These are phyloP conservation scores for Chaetomidium leptoderma DNA, from an alignment of 495 filamentous ascomycete species.

Conservation along the genomic window DNA sequence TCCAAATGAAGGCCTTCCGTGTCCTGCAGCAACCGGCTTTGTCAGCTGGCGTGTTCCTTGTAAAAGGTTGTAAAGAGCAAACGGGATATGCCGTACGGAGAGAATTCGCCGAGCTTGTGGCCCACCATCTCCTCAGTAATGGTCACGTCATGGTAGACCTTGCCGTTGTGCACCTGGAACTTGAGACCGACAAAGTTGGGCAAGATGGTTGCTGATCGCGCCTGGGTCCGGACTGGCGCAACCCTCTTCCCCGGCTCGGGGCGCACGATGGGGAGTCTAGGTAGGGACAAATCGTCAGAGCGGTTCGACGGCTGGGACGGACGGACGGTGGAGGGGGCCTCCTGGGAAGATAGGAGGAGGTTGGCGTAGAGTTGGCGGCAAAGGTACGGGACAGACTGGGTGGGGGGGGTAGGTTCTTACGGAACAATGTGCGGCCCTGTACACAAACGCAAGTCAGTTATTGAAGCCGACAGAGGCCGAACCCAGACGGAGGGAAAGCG, in stretches of 20 bases:
- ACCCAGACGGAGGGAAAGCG: neutral
- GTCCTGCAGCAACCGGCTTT: constrained; percentile 53
- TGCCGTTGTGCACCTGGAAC: constrained; percentile 95
- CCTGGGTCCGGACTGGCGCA: constrained; percentile 80
- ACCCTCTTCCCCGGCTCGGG: constrained; percentile 57
- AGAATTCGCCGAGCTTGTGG: constrained; percentile 94
- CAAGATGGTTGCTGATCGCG: constrained; percentile 86
- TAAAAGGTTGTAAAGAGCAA: neutral
- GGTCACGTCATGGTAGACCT: constrained; percentile 79
- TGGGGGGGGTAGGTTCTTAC: constrained; percentile 43
- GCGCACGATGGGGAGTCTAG: constrained; percentile 60
- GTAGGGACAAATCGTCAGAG: constrained; percentile 14
- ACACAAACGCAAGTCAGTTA: neutral
- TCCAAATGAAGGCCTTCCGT: constrained; percentile 70
- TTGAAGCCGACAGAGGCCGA: neutral
- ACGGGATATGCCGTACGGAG: constrained; percentile 59
- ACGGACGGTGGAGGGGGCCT: neutral
- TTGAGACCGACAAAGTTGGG: constrained; percentile 91
- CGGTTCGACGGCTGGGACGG: neutral
- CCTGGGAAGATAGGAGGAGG: neutral
- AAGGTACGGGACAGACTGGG: neutral
- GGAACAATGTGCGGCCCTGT: constrained; percentile 69
- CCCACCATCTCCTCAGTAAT: constrained; percentile 99
- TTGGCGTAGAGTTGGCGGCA: neutral
- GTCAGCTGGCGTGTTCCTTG: constrained; percentile 8